Percentiles rank a stretch among this genome's conserved stretches.
Evolutionary conservation across 2,329 filamentous ascomycete species (phyloP).

Genomic region (Aspergillus pseudonomiae): DNA sequence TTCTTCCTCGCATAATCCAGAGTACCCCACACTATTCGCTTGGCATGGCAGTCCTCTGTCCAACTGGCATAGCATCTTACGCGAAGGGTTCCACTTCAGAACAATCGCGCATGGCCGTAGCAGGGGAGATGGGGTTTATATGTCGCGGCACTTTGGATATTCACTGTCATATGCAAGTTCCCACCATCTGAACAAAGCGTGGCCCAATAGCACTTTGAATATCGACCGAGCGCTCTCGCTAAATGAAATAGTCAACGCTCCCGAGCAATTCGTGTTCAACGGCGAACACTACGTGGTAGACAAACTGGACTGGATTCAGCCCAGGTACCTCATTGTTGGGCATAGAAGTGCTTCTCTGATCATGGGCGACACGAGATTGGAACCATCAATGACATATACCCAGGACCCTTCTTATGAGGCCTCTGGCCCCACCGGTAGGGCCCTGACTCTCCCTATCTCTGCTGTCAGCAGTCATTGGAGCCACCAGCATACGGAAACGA

Average conservation of each 20-base stretch:
- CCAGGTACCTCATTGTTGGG: constrained; percentile 76
- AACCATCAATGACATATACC: constrained; percentile 27
- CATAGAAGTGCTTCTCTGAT: constrained; percentile 18
- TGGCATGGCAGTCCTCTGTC: constrained; percentile 78
- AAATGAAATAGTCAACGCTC: constrained; percentile 82
- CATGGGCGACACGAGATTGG: not conserved
- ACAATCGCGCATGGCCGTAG: constrained; percentile 65
- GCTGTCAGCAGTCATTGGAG: constrained; percentile 45
- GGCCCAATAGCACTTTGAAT: constrained; percentile 69
- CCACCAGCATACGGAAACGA: not conserved
- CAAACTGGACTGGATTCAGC: constrained; percentile 84
- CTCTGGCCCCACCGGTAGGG: constrained; percentile 38
- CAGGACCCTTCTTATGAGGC: constrained; percentile 46
- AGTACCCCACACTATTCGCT: constrained; percentile 74
- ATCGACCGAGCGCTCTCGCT: constrained; percentile 67
- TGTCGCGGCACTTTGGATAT: constrained; percentile 62
- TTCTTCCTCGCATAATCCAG: constrained; percentile 41
- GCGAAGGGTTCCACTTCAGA: constrained; percentile 76
- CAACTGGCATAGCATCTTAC: constrained; percentile 91
- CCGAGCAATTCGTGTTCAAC: constrained; percentile 60
- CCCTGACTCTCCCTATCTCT: constrained; percentile 52
- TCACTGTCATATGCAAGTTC: constrained; percentile 57
- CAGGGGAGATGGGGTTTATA: constrained; percentile 80
- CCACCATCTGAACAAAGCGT: constrained; percentile 37
- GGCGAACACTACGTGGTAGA: constrained; percentile 70